A percentile compares a stretch with the other conserved stretches of the same genome.
These are phyloP conservation scores for Hordeum pubiflorum DNA, from an alignment of 202 grass and related monocot species.

Conservation along the genomic window DNA sequence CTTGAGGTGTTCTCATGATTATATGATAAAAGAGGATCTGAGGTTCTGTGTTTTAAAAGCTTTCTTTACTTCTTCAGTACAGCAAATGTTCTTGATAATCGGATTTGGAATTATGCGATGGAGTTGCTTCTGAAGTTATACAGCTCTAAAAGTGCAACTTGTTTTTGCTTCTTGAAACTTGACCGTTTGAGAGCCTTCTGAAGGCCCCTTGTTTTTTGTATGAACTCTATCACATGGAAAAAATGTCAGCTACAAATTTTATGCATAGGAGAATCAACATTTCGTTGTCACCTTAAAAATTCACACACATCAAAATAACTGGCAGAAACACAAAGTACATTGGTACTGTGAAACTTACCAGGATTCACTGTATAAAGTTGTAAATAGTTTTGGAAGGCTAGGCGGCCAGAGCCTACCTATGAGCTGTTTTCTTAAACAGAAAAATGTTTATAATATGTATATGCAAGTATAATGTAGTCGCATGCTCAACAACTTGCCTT, in stretches of 20 bases:
- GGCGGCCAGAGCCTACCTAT: neutral
- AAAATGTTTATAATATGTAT: neutral
- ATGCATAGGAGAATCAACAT: neutral
- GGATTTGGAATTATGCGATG: neutral
- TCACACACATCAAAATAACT: neutral
- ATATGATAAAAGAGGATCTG: constrained; percentile 4
- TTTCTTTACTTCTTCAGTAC: neutral
- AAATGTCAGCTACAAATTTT: neutral
- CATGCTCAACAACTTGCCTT: neutral
- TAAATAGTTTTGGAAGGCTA: neutral
- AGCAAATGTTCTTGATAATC: neutral
- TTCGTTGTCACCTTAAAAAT: neutral
- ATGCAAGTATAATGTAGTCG: neutral
- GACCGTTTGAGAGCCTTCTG: neutral
- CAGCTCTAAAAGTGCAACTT: neutral
- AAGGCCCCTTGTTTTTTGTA: neutral
- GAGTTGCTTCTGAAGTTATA: constrained; percentile 2
- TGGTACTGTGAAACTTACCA: neutral
- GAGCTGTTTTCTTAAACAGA: neutral
- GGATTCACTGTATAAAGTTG: neutral
- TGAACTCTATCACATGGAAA: neutral
- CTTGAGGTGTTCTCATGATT: neutral
- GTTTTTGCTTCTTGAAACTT: neutral
- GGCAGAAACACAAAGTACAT: neutral
- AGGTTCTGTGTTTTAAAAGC: constrained; percentile 3